Base-by-base conservation (phyloP, 495 filamentous ascomycete species). In the Penicillium parvum region DNA sequence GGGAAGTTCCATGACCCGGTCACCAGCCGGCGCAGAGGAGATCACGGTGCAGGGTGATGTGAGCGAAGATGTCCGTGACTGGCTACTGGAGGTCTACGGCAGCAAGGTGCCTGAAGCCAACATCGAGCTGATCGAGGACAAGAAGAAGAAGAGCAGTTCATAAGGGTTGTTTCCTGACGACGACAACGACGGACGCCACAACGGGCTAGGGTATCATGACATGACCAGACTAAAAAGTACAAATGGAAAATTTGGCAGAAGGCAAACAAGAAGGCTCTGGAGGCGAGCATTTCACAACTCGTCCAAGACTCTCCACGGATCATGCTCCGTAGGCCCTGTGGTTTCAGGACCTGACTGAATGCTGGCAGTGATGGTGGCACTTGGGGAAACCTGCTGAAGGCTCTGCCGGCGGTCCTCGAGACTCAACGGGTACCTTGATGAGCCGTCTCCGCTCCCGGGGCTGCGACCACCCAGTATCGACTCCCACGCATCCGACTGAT, bases 21-120 rank as follows among this genome's bases (percentile, higher is more conserved):
- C 83, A 6, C 78, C 88, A 16, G 83, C 79, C 33, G 91, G 90
- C 2, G 83, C 83, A 8, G 92, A 97, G 65, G 92, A 97, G 72
- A 96, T 99, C 60, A 91, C 95, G 22, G 90, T 99, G 28, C 92
- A 99, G 65, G 92, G 92, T 10, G 92, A 99, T 68, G 81, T 96
- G 50, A 94, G 89, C 63, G 90, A 90, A 58, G 92, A 97, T 63
- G 84, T 99, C 40, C 78, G 84, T 52, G 94, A 97, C 51, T 96
- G 86, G 71, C 61, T 99, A 44, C 62, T 85, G 47, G 90, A 96
- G 60, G 82, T 83, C 52, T 90, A 95, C 59, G 80, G 79, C 53
- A 77, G 81, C 27, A 72, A 81, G 41, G 83, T 97, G 36, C 90
- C 92, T 4, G 87, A 92, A 61, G 86, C 89, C 57, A 96, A 98